Conservation (phyloP, 305 asterid species). For the Fraxinus latifolia region DNA sequence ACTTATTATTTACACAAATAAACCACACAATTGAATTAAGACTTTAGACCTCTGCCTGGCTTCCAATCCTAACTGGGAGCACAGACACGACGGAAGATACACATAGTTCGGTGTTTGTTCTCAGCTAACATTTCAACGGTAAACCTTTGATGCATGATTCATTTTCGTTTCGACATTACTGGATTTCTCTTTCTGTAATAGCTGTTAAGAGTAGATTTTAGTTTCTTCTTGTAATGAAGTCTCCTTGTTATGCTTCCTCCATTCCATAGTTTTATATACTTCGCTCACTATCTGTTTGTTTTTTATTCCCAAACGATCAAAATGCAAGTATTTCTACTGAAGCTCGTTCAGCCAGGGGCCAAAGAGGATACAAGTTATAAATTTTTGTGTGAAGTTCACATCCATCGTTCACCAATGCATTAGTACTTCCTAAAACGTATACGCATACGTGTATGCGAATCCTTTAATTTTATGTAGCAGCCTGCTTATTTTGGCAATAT, state of each 20-base stretch:
- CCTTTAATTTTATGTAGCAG: not conserved
- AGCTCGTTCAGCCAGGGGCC: not conserved
- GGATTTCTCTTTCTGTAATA: not conserved
- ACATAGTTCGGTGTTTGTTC: not conserved
- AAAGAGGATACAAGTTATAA: not conserved
- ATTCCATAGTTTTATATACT: not conserved
- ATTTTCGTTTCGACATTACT: not conserved
- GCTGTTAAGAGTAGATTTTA: not conserved
- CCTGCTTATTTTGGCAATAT: not conserved
- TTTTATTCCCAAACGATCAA: not conserved
- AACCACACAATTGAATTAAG: not conserved
- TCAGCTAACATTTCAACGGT: not conserved
- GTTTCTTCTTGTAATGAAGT: not conserved
- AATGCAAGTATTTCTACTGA: not conserved
- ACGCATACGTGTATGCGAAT: not conserved
- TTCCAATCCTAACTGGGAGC: not conserved
- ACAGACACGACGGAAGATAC: not conserved
- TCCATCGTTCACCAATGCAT: not conserved
- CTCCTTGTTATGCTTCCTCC: not conserved
- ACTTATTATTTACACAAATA: not conserved
- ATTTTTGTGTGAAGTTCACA: not conserved
- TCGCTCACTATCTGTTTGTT: not conserved
- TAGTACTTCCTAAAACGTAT: not conserved
- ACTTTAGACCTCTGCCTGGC: not conserved
- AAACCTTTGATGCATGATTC: slow-evolving; percentile 2